These are phyloP conservation scores for Moricandia arvensis DNA, from an alignment of 345 rosid species.

Conservation along the genomic window DNA sequence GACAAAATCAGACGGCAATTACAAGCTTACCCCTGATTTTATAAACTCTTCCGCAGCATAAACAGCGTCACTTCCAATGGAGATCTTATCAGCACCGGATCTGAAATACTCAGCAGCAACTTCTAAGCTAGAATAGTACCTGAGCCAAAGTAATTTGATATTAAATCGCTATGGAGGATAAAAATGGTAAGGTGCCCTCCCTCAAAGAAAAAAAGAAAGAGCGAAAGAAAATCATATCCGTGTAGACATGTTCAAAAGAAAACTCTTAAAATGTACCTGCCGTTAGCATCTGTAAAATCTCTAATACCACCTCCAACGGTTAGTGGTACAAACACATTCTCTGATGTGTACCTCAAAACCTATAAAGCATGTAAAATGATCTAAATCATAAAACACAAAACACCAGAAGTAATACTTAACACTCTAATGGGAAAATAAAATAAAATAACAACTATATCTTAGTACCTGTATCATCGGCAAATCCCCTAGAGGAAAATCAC, in stretches of 20 bases:
- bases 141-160: conserved; percentile 31
- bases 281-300: conserved; percentile 93
- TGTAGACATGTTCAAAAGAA: conserved; percentile 9
- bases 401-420: not conserved
- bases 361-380: conserved; percentile 34
- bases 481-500: conserved; percentile 92
- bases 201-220: not conserved
- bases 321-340: conserved; percentile 95
- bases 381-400: not conserved
- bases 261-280: conserved; percentile 53
- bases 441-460: not conserved
- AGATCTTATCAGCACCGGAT: conserved; percentile 96
- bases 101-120: conserved; percentile 97
- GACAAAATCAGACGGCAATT: not conserved
- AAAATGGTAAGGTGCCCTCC: not conserved
- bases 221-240: not conserved
- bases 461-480: conserved; percentile 94
- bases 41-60: conserved; percentile 85
- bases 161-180: not conserved
- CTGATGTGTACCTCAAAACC: conserved; percentile 89
- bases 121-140: conserved; percentile 94
- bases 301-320: conserved; percentile 99
- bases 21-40: conserved; percentile 65
- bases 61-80: conserved; percentile 97
- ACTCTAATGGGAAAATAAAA: not conserved